Base-by-base conservation (phyloP, 2,329 filamentous ascomycete genomes). In the Alternaria postmessia region DNA sequence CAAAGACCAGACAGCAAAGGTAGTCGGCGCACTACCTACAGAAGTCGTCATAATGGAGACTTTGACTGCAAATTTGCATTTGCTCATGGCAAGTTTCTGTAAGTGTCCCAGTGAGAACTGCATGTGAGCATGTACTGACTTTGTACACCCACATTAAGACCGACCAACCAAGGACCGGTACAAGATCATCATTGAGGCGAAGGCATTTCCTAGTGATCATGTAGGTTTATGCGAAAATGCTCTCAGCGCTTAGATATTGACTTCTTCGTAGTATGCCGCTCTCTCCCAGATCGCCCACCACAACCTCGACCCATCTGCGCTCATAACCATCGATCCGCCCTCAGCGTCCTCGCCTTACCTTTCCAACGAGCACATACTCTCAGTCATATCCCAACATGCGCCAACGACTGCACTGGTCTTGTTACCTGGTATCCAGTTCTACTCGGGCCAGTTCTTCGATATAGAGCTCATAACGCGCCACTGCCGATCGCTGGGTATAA, bases 1-100 rank as follows among this genome's bases (percentile, higher is more conserved):
- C 32, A 88, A 91, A 28, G 83, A 83, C 51, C 85, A 89, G 70
- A 91, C 90, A 72, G 87, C 90, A 2, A 88, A 87, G 30, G 82
- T 97, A 18, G 89, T 97, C 11, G 93, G 93, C 18, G 91, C 92
- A 0, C 81, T 85, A 3, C 80, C 88, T 1, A 84, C 84, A 54
- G 93, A 97, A 79, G 89, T 96, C 16, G 92, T 92, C 53, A 87
- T 94, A 51, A 97, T 97, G 93, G 92, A 93, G 75, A 94, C 91
- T 0, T 79, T 97, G 71, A 96, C 92, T 2, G 87, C 85, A 22
- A 96, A 96, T 76, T 76, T 96, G 61, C 92, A 96, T 76, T 78
- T 96, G 16, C 82, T 95, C 71, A 88, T 96, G 89, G 89, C 91
- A 7, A 92, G 90, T 78, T 96, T 96, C 80, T 96, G 94, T 36